Conservation (phyloP, 768 basidiomycete genomes). For the Lyophyllum decastes region DNA sequence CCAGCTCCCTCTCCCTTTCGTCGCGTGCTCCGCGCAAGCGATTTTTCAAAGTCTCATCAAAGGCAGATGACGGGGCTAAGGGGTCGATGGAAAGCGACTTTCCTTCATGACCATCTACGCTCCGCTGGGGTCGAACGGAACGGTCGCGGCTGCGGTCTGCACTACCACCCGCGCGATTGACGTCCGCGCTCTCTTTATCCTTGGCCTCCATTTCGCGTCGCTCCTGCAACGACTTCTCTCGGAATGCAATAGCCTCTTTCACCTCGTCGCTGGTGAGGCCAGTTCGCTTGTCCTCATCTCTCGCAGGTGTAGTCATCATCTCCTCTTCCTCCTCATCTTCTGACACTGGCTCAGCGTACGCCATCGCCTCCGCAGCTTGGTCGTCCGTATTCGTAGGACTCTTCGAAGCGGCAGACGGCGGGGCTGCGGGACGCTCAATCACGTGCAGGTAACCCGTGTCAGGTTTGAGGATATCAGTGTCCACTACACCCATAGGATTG, state of each 20-base stretch:
- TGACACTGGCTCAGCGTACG: slow-evolving; percentile 87
- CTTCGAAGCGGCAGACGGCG: slow-evolving; percentile 42
- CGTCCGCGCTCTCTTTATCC: slow-evolving; percentile 19
- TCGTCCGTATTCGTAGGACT: slow-evolving; percentile 36
- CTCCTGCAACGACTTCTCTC: slow-evolving; percentile 77
- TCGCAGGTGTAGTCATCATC: slow-evolving; percentile 64
- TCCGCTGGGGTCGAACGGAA: slow-evolving; percentile 32
- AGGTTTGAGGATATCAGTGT: slow-evolving; percentile 92
- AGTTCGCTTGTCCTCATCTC: slow-evolving; percentile 80
- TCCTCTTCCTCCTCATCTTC: slow-evolving; percentile 94
- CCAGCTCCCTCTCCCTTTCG: slow-evolving; percentile 25
- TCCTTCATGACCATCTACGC: slow-evolving; percentile 21
- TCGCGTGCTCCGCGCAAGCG: slow-evolving; percentile 50
- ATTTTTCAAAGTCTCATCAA: slow-evolving; percentile 81
- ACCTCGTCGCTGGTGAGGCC: slow-evolving; percentile 75
- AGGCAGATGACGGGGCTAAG: slow-evolving; percentile 77
- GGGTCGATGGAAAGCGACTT: slow-evolving; percentile 75
- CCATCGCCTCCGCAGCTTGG: slow-evolving; percentile 26
- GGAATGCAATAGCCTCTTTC: slow-evolving; percentile 82
- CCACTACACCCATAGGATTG: slow-evolving; percentile 56
- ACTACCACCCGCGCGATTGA: neutral
- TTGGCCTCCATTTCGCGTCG: slow-evolving; percentile 31
- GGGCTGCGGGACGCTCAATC: slow-evolving; percentile 69
- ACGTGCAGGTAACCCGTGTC: slow-evolving; percentile 73
- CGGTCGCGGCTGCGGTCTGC: slow-evolving; percentile 10